Percentiles rank a stretch among this genome's conserved stretches.
phyloP scores from a whole-genome alignment of 2,329 filamentous ascomycete species.

The Incumbomyces delicatus region DNA sequence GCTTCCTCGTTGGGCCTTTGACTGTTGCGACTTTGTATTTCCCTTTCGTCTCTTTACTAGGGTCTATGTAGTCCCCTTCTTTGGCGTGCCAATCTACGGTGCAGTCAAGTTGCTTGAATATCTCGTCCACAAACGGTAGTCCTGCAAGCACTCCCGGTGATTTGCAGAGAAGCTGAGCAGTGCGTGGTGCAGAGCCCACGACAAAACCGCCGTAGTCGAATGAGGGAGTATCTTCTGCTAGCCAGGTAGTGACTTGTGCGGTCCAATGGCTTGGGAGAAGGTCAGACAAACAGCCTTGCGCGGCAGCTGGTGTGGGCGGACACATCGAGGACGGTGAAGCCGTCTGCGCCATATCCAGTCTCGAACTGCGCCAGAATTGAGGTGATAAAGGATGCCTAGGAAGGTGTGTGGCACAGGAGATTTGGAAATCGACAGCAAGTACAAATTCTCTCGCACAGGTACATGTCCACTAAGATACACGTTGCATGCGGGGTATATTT shows the following conservation, averaged over 20 bases:
- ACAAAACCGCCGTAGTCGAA: constrained; percentile 98
- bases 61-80: constrained; percentile 62
- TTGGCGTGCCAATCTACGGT: constrained; percentile 76
- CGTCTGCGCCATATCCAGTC: too few relatives aligned
- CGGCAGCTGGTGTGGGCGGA: constrained; percentile 11
- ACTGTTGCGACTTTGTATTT: constrained; percentile 68
- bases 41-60: constrained; percentile 40
- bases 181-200: constrained; percentile 60
- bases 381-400: too few relatives aligned
- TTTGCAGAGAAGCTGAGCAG: constrained; percentile 60
- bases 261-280: constrained; percentile 21
- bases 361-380: too few relatives aligned
- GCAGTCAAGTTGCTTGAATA: constrained; percentile 83
- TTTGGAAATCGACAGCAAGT: too few relatives aligned
- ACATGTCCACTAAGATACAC: too few relatives aligned
- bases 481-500: too few relatives aligned
- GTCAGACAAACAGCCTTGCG: constrained; percentile 18
- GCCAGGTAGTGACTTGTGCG: constrained; percentile 49
- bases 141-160: constrained; percentile 76
- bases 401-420: too few relatives aligned
- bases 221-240: constrained; percentile 90
- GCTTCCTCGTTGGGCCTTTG: constrained; percentile 66
- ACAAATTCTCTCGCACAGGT: too few relatives aligned
- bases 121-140: constrained; percentile 88
- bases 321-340: background rate